A percentile compares a stretch with the other conserved stretches of the same genome.
These are phyloP conservation scores for Chloranthus sessilifolius DNA, from an alignment of 164 flowering plant genomes.

Conservation along the genomic window DNA sequence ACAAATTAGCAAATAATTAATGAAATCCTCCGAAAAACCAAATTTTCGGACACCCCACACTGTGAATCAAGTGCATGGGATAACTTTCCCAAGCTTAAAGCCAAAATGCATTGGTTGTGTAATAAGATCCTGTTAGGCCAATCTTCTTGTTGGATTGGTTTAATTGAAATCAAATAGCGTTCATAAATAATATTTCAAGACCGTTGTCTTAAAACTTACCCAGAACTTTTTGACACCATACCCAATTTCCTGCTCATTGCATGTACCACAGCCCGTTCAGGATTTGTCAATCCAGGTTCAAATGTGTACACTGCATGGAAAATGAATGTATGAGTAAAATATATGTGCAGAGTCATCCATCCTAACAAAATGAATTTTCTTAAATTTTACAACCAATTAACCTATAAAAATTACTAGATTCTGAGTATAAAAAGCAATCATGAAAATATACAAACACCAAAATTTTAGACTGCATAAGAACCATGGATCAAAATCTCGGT, in stretches of 20 bases:
- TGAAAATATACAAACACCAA: no score
- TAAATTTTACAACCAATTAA: no score
- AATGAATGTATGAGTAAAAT: not conserved
- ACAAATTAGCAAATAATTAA: not conserved
- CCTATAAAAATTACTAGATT: no score
- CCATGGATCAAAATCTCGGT: no score
- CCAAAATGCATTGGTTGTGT: not conserved
- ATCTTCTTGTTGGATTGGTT: not conserved
- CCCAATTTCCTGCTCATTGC: constrained; percentile 66
- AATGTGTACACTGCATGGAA: constrained; percentile 54
- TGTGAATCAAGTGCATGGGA: not conserved
- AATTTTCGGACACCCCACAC: no score
- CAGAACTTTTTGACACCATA: constrained; percentile 75
- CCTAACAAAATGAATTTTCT: not conserved
- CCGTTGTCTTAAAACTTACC: constrained; percentile 47
- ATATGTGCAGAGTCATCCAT: not conserved
- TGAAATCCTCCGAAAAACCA: no score
- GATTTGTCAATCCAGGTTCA: constrained; percentile 48
- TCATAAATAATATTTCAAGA: not conserved
- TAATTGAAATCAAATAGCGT: not conserved
- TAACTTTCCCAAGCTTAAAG: not conserved
- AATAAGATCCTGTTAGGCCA: constrained; percentile 1
- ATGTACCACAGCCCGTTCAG: constrained; percentile 78
- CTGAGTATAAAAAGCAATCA: no score
- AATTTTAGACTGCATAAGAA: no score